phyloP scores from a whole-genome alignment of 2,329 filamentous ascomycete species.

The Colletotrichum sp. region DNA sequence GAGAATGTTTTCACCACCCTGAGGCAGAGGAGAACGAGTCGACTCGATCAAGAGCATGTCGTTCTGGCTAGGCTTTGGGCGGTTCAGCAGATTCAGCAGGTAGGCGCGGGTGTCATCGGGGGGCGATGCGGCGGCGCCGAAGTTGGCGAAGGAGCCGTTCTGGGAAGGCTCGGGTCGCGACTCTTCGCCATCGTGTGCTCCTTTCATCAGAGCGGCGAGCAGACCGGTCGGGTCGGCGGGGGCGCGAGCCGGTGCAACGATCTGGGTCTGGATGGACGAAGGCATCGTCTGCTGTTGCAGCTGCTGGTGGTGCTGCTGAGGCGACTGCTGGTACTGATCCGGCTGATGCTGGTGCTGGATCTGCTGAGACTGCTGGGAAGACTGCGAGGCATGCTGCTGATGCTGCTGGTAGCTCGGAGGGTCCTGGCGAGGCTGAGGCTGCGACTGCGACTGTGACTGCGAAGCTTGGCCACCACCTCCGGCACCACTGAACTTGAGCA shows the following conservation, averaged over 20 bases:
- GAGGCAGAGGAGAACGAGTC: conserved; percentile 37
- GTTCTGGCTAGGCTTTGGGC: conserved; percentile 70
- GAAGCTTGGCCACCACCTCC: conserved; percentile 27
- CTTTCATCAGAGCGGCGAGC: conserved; percentile 66
- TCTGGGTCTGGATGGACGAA: conserved; percentile 40
- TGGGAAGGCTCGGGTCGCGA: conserved; percentile 31
- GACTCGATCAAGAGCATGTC: conserved; percentile 51
- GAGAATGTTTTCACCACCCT: conserved; percentile 23
- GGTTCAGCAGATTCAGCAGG: conserved; percentile 84
- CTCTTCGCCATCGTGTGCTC: conserved; percentile 55
- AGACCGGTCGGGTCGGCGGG: conserved; percentile 62
- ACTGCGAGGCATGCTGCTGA: conserved; percentile 27
- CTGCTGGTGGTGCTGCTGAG: conserved; percentile 26
- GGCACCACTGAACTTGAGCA: conserved; percentile 64
- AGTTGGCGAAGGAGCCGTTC: conserved; percentile 37
- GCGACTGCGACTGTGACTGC: neutral
- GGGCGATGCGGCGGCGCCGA: conserved; percentile 56
- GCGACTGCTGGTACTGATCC: conserved; percentile 17
- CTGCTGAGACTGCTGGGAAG: conserved; percentile 20
- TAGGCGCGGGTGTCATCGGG: conserved; percentile 81
- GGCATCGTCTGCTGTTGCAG: conserved; percentile 30
- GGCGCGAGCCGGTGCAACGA: conserved; percentile 63
- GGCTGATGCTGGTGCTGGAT: conserved; percentile 10
- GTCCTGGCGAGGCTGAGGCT: conserved; percentile 3
- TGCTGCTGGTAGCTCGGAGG: conserved; percentile 31